These are phyloP conservation scores for Articulospora tetracladia DNA, from an alignment of 495 filamentous ascomycete genomes.

Conservation along the genomic window DNA sequence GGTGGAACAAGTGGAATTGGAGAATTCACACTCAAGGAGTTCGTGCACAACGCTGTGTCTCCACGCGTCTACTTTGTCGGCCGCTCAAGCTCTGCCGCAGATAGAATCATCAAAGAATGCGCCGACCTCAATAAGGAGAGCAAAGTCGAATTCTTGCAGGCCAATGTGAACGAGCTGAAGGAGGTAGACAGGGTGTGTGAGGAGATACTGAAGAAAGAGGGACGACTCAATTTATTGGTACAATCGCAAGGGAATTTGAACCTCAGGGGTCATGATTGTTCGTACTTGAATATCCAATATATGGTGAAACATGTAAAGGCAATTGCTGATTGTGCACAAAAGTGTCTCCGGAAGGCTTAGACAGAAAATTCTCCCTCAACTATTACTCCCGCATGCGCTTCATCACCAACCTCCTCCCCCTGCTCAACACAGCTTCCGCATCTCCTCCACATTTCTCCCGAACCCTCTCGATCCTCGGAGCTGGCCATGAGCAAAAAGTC, in stretches of 20 bases:
- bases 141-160: conserved; percentile 27
- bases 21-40: conserved; percentile 35
- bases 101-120: conserved; percentile 34
- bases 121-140: conserved; percentile 22
- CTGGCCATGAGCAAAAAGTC: conserved; percentile 12
- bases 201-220: conserved; percentile 23
- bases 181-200: conserved; percentile 29
- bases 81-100: conserved; percentile 34
- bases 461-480: conserved; percentile 17
- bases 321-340: conserved; percentile 5
- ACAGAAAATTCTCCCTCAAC: conserved; percentile 25
- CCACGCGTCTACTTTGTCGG: conserved; percentile 39
- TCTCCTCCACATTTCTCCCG: conserved; percentile 24
- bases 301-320: background rate
- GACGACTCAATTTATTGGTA: conserved; percentile 28
- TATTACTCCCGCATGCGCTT: conserved; percentile 33
- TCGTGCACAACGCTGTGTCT: conserved; percentile 30
- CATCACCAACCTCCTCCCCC: conserved; percentile 26
- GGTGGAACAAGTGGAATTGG: conserved; percentile 43
- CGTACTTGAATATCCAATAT: background rate
- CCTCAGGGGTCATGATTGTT: conserved; percentile 20
- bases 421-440: conserved; percentile 19
- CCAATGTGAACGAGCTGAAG: conserved; percentile 25
- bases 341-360: conserved; percentile 26
- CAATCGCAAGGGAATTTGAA: conserved; percentile 28